phyloP scores from a whole-genome alignment of 495 filamentous ascomycete genomes.

The Trichoderma asperelloides region DNA sequence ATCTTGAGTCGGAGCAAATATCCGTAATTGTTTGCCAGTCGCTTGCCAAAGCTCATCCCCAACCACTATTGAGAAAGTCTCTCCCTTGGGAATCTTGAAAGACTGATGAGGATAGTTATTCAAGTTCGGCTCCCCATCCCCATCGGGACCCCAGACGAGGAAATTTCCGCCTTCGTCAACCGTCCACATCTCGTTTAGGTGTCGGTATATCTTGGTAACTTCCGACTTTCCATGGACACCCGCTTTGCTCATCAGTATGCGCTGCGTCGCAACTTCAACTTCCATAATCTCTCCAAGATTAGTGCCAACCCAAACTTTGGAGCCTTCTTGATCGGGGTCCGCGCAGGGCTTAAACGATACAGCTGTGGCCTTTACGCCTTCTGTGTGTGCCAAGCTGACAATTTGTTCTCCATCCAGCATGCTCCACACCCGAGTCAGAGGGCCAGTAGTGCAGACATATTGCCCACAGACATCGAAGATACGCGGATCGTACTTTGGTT shows the following conservation, averaged over 20 bases:
- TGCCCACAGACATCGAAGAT: slow-evolving; percentile 81
- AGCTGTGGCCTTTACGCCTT: slow-evolving; percentile 67
- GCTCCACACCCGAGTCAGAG: slow-evolving; percentile 80
- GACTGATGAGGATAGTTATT: slow-evolving; percentile 52
- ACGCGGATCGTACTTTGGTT: slow-evolving; percentile 76
- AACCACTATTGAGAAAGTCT: slow-evolving; percentile 78
- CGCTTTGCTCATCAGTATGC: slow-evolving; percentile 52
- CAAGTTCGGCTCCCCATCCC: slow-evolving; percentile 63
- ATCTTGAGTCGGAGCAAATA: slow-evolving; percentile 69
- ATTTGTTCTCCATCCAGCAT: slow-evolving; percentile 69
- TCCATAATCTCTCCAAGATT: slow-evolving; percentile 82
- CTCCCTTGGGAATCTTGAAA: slow-evolving; percentile 67
- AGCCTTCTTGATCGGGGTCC: slow-evolving; percentile 68
- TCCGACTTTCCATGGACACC: slow-evolving; percentile 73
- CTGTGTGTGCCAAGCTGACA: slow-evolving; percentile 71
- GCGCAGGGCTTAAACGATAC: slow-evolving; percentile 75
- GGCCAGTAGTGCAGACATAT: slow-evolving; percentile 76
- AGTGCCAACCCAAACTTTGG: slow-evolving; percentile 82
- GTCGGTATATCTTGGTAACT: slow-evolving; percentile 77
- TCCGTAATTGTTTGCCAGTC: slow-evolving; percentile 74
- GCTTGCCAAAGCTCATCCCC: slow-evolving; percentile 81
- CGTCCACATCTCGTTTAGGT: slow-evolving; percentile 88
- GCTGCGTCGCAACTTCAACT: slow-evolving; percentile 65
- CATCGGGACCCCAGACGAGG: slow-evolving; percentile 78
- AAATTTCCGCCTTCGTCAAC: slow-evolving; percentile 85